These are phyloP conservation scores for Botrytis fabae DNA, from an alignment of 2,329 filamentous ascomycete genomes.

Conservation along the genomic window DNA sequence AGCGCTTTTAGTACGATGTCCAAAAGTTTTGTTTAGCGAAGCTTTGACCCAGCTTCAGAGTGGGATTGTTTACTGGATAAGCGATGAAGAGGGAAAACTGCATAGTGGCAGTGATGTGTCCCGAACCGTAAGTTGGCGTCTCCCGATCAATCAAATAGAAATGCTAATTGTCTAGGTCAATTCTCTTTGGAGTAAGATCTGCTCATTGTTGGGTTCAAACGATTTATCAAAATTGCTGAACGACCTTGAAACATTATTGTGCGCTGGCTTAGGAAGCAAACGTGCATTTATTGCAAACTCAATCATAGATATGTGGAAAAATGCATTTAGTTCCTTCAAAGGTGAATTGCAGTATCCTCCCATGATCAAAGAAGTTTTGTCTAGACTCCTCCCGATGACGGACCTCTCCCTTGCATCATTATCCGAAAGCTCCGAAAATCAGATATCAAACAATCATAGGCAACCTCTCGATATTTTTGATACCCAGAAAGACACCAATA, in stretches of 20 bases:
- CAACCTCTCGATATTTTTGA: conserved; percentile 45
- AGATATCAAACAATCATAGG: conserved; percentile 37
- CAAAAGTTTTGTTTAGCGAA: conserved; percentile 43
- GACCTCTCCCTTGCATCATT: conserved; percentile 53
- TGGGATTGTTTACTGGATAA: conserved; percentile 63
- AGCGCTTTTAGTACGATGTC: conserved; percentile 44
- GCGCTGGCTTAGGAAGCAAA: conserved; percentile 58
- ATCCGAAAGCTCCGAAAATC: conserved; percentile 41
- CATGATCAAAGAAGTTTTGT: conserved; percentile 61
- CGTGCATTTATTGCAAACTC: conserved; percentile 55
- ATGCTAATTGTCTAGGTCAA: conserved; percentile 47
- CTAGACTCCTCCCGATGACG: conserved; percentile 57
- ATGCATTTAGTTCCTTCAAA: conserved; percentile 61
- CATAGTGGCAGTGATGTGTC: conserved; percentile 45
- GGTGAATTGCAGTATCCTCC: conserved; percentile 61
- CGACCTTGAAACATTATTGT: conserved; percentile 55
- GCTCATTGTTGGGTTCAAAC: conserved; percentile 37
- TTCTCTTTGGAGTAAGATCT: conserved; percentile 53
- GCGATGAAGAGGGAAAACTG: conserved; percentile 53
- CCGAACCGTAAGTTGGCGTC: conserved; percentile 47
- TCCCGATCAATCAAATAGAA: conserved; percentile 14
- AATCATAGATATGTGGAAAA: conserved; percentile 67
- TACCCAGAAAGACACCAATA: conserved; percentile 30
- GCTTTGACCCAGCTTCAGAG: conserved; percentile 58
- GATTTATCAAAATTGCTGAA: conserved; percentile 49